Base-by-base conservation (phyloP, 2,329 filamentous ascomycete genomes). In the Nannizziopsis barbatae region DNA sequence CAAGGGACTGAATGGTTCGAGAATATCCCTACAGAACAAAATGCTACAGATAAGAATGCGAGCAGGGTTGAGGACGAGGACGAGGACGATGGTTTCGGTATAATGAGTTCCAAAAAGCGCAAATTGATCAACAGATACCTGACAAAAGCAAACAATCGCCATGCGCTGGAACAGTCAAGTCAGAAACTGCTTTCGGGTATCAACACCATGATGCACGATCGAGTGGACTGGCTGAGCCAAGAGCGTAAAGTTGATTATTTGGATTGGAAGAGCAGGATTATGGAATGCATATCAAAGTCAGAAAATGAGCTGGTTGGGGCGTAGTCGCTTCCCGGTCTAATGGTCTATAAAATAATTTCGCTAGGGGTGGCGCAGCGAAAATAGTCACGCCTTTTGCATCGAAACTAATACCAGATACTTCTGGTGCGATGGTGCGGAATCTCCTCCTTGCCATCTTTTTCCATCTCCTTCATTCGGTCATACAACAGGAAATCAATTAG, bases 401-500 rank as follows among this genome's bases (percentile, higher is more conserved):
- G 31, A 2, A 14, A 14, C 66, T 57, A 95, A 65, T 95, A 95
- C 89, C 89, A 95, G 53, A 95, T 95, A 61, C 87, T 93, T 62
- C 89, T 78, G 38, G 89, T 95, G 54, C 89, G 76, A 67, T 95
- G 89, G 67, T 95, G 88, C 4, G 86, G 86, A 52, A 87, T 77
- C 31, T 62, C 62, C 52, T 69, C 71, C 52, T 62, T 57, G 65
- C 45, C 80, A 72, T 55, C 72, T 64, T 69, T 71, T 65, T 96
- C 90, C 62, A 84, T 65, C 60, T 87, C 83, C 65, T 96, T 98
- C 69, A 92, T 88, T 14, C 84, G 80, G 68, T 98, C 92, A 62
- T 98, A 98, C 48, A 98, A 71, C 65, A 95, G 95, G 68, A 96
- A 98, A 66, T 98, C 92, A 54, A 98, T 92, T 58, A 98, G 66